Evolutionary conservation across 139 green algal genomes (phyloP).

Genomic region (Astrephomene gubernaculifera): DNA sequence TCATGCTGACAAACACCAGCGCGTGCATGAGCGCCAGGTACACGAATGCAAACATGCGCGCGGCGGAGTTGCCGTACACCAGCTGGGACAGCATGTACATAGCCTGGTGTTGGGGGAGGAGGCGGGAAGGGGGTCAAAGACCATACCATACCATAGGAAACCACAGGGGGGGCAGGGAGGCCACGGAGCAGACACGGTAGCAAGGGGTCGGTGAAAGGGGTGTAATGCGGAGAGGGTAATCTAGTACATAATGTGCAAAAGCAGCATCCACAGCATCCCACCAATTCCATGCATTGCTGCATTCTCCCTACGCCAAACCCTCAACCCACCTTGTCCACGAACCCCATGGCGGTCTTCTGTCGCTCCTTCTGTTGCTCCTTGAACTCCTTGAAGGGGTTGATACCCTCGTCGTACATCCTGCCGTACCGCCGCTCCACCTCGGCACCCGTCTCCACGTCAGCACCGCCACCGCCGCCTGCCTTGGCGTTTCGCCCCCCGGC

Average conservation of each 20-base stretch:
- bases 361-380: conserved; percentile 62
- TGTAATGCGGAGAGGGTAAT: no score
- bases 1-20: conserved; percentile 78
- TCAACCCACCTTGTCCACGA: conserved; percentile 51
- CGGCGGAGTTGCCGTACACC: conserved; percentile 68
- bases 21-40: conserved; percentile 91
- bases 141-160: no score
- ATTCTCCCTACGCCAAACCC: no score
- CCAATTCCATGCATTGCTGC: no score
- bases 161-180: no score
- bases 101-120: not conserved
- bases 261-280: no score
- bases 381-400: conserved; percentile 94
- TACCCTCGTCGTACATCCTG: conserved; percentile 87
- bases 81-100: conserved; percentile 70
- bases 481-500: not conserved
- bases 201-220: no score
- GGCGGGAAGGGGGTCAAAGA: not conserved
- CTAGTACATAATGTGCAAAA: no score
- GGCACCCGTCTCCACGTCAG: conserved; percentile 71
- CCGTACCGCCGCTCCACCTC: conserved; percentile 87
- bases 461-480: conserved; percentile 16
- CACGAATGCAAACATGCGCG: conserved; percentile 81
- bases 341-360: conserved; percentile 50
- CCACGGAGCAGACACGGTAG: no score